A percentile compares a stretch with the other conserved stretches of the same genome.
phyloP scores from a whole-genome alignment of 371 early-diverging fungal genomes.

The Rhizopus microsporus region DNA sequence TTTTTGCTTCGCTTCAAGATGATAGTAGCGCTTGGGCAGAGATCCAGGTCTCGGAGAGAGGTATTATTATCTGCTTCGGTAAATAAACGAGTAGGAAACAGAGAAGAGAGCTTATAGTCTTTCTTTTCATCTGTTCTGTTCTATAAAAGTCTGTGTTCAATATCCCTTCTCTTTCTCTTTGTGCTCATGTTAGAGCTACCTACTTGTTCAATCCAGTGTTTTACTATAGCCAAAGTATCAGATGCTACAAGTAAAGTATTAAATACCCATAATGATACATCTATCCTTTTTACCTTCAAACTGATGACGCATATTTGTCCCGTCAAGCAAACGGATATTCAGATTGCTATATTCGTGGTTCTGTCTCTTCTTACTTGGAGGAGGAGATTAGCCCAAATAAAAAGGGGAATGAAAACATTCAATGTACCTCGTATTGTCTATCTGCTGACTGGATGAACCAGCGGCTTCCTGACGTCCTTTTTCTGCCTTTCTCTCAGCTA shows the following conservation, averaged over 20 bases:
- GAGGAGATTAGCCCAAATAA: neutral
- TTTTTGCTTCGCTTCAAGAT: slow-evolving; percentile 51
- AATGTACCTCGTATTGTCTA: neutral
- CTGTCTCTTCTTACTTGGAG: neutral
- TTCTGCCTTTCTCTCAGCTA: slow-evolving; percentile 27
- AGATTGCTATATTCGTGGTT: slow-evolving; percentile 27
- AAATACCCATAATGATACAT: neutral
- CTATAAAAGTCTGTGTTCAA: slow-evolving; percentile 6
- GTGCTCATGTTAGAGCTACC: neutral
- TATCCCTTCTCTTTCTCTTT: no score
- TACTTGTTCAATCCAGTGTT: slow-evolving; percentile 45
- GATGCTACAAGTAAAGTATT: slow-evolving; percentile 19
- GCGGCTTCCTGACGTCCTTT: slow-evolving; percentile 9
- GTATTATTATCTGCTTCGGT: slow-evolving; percentile 43
- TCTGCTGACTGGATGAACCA: neutral
- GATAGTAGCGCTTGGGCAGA: slow-evolving; percentile 60
- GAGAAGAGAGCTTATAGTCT: slow-evolving; percentile 43
- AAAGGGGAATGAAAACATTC: neutral
- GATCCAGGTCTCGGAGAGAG: slow-evolving; percentile 42
- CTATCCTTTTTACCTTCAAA: slow-evolving; percentile 32
- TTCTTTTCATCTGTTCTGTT: slow-evolving; percentile 43
- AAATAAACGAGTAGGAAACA: slow-evolving; percentile 49
- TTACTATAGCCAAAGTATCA: slow-evolving; percentile 34
- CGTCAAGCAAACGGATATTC: slow-evolving; percentile 49
- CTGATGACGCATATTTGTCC: slow-evolving; percentile 37